Evolutionary conservation across 78 protist species (phyloP), one percentile per base, ranked within the genome.

Genomic region (Pigoraptor vietnamica): DNA sequence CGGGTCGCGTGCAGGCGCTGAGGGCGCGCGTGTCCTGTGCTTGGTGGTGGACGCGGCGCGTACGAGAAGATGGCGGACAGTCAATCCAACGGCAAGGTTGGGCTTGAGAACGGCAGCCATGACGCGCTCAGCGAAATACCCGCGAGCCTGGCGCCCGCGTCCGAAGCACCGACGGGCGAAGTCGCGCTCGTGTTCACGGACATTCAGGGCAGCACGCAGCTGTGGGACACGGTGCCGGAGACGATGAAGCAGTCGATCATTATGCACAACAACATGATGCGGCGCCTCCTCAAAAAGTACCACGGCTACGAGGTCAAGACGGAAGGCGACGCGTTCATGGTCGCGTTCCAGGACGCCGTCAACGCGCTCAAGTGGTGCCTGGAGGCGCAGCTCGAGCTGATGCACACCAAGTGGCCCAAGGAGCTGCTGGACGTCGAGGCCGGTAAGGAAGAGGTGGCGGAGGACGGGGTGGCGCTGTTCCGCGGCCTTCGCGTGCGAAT

Each of bases 241-340:
- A 9, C 37, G 33, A 92, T 92, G 93, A 0, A 23, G 25, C 9
- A 23, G 24, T 81, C 91, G 33, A 2, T 92, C 40, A 37, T 35
- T 35, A 0, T 38, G 55, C 93, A 92, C 90, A 86, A 87, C 82
- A 23, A 37, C 91, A 92, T 81, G 23, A 35, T 86, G 32, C 23
- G 93, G 89, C 56, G 90, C 48, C 1, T 33, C 24, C 14, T 32
- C 34, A 1, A 1, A 21, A 25, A 34, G 39, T 24, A 36, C 32
- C 0, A 40, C 48, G 95, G 95, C 21, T 94, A 92, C 86, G 95
- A 94, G 88, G 91, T 91, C 38, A 93, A 93, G 90, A 67, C 91
- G 40, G 92, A 91, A 37, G 95, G 96, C 10, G 96, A 95, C n/a
- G 94, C 94, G 6, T 95, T 95, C 87, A 95, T 95, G 97, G 35